A percentile compares a stretch with the other conserved stretches of the same genome.
Evolutionary conservation across 345 rosid genomes (phyloP).

Genomic region (Eutrema japonicum): DNA sequence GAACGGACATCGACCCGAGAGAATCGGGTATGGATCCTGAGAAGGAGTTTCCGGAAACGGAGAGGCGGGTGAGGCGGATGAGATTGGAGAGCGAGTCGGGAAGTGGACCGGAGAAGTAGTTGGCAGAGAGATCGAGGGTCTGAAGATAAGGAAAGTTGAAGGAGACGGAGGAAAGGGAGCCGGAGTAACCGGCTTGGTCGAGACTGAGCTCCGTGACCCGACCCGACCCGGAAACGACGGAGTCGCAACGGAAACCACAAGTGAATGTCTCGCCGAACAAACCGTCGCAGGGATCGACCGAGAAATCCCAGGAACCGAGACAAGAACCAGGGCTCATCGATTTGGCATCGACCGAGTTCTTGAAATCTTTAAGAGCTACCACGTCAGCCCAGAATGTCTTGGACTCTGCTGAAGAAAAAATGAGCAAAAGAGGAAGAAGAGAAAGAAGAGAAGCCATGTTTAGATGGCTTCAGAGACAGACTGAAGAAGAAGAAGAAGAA

Average conservation of each 20-base stretch:
- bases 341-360: constrained; percentile 50
- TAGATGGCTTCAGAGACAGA: neutral
- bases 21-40: constrained; percentile 69
- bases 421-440: constrained; percentile 24
- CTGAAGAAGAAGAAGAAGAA: constrained; percentile 6
- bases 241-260: constrained; percentile 90
- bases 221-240: constrained; percentile 45
- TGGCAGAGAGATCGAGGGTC: constrained; percentile 67
- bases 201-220: constrained; percentile 80
- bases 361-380: constrained; percentile 56
- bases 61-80: constrained; percentile 63
- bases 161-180: constrained; percentile 53
- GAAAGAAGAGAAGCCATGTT: constrained; percentile 37
- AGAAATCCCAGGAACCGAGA: constrained; percentile 81
- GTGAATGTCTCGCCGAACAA: constrained; percentile 75
- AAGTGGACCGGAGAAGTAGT: constrained; percentile 63
- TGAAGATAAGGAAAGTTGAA: constrained; percentile 68
- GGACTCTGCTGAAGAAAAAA: constrained; percentile 42
- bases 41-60: constrained; percentile 64
- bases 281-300: constrained; percentile 78
- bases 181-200: constrained; percentile 84
- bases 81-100: constrained; percentile 59
- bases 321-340: constrained; percentile 78
- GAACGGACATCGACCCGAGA: constrained; percentile 55
- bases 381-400: constrained; percentile 65